phyloP scores from a whole-genome alignment of 495 filamentous ascomycete genomes.

The Penicillium maclennaniae region DNA sequence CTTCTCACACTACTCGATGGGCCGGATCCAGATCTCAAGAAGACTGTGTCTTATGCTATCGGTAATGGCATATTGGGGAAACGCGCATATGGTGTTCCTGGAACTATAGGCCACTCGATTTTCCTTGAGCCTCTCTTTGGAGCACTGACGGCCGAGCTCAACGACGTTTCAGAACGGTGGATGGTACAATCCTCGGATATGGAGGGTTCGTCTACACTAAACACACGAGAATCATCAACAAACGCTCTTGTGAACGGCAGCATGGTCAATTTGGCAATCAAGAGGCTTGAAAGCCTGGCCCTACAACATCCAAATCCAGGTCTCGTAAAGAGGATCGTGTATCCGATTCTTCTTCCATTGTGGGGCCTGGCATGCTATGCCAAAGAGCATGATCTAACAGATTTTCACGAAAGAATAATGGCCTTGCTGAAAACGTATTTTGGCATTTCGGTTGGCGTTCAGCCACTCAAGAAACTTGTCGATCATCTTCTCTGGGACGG shows the following conservation, averaged over 20 bases:
- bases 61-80: conserved; percentile 69
- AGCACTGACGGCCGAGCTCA: conserved; percentile 54
- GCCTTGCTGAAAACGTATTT: conserved; percentile 46
- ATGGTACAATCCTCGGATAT: conserved; percentile 14
- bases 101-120: conserved; percentile 63
- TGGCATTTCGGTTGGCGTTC: conserved; percentile 40
- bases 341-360: conserved; percentile 60
- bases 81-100: conserved; percentile 62
- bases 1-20: conserved; percentile 65
- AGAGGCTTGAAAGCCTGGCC: conserved; percentile 54
- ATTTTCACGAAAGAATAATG: conserved; percentile 31
- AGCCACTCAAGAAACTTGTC: conserved; percentile 42
- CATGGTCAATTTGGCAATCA: conserved; percentile 41
- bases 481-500: conserved; percentile 54
- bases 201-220: conserved; percentile 1
- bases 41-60: conserved; percentile 67
- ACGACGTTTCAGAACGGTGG: conserved; percentile 23
- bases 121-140: conserved; percentile 63
- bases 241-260: conserved; percentile 21
- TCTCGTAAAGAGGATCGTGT: conserved; percentile 64
- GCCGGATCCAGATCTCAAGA: conserved; percentile 57
- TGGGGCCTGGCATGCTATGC: conserved; percentile 65
- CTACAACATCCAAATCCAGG: conserved; percentile 69
- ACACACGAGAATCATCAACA: neutral
- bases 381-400: conserved; percentile 25